Evolutionary conservation across 2,329 filamentous ascomycete genomes (phyloP).

Genomic region (Beauveria bassiana): DNA sequence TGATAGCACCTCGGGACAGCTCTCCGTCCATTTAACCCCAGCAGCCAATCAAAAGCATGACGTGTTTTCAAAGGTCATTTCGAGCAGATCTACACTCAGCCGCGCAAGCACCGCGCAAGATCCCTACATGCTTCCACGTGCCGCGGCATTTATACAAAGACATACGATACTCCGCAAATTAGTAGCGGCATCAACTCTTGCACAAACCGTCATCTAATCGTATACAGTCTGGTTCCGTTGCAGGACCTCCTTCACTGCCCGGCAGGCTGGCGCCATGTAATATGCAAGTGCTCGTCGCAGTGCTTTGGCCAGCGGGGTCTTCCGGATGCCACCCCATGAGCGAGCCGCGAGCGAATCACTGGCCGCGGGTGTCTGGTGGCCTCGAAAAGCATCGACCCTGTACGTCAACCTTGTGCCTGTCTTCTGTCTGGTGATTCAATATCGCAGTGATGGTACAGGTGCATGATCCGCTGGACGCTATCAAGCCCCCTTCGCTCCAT

Average conservation of each 20-base stretch:
- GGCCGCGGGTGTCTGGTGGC: not conserved
- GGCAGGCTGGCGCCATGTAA: not conserved
- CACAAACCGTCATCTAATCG: not conserved
- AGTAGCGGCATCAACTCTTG: not conserved
- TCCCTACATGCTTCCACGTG: not conserved
- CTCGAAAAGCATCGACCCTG: not conserved
- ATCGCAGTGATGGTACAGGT: not conserved
- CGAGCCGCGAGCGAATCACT: not conserved
- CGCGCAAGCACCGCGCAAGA: not conserved
- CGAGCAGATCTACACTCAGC: not conserved
- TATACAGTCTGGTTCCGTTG: not conserved
- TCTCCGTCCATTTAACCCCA: not conserved
- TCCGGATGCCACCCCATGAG: slow-evolving; percentile 2
- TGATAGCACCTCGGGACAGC: not conserved
- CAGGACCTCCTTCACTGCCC: not conserved
- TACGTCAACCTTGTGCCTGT: not conserved
- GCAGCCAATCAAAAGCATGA: not conserved
- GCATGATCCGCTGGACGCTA: not conserved
- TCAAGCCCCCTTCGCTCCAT: not conserved
- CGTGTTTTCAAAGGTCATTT: not conserved
- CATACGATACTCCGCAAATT: not conserved
- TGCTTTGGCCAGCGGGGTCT: slow-evolving; percentile 3
- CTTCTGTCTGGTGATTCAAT: not conserved
- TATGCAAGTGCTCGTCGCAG: slow-evolving; percentile 7
- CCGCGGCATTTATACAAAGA: not conserved